These are phyloP conservation scores for Fimicolochytrium jonesii DNA, from an alignment of 192 early-diverging fungal genomes.

Conservation along the genomic window DNA sequence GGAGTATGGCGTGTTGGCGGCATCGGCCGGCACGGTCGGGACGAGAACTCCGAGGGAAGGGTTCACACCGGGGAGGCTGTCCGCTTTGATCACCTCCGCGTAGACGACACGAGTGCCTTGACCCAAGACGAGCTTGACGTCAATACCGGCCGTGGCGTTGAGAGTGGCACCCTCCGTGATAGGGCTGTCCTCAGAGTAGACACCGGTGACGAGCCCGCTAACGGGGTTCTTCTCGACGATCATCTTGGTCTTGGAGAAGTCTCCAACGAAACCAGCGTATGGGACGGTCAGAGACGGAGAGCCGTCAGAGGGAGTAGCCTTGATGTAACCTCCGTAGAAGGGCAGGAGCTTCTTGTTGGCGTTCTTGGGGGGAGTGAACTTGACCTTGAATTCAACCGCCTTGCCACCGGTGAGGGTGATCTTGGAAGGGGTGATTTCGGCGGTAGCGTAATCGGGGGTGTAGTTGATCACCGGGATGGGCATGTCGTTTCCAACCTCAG, in stretches of 20 bases:
- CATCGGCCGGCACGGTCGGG: neutral
- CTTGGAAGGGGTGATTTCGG: neutral
- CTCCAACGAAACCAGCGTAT: constrained; percentile 22
- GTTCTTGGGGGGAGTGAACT: constrained; percentile 23
- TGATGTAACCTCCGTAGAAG: constrained; percentile 34
- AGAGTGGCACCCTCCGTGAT: constrained; percentile 1
- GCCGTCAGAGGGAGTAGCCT: constrained; percentile 5
- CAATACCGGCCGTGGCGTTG: constrained; percentile 19
- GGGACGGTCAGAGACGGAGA: constrained; percentile 13
- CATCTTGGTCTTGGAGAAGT: constrained; percentile 13
- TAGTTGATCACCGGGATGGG: constrained; percentile 4
- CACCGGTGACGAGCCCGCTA: neutral
- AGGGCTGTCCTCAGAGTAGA: neutral
- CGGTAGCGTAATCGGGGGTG: constrained; percentile 17
- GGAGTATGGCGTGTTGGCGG: constrained; percentile 5
- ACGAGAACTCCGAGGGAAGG: constrained; percentile 8
- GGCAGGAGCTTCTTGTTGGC: constrained; percentile 11
- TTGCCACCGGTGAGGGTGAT: constrained; percentile 27
- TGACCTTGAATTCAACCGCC: constrained; percentile 23
- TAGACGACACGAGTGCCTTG: constrained; percentile 9
- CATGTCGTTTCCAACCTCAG: constrained; percentile 22
- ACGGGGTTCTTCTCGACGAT: constrained; percentile 6
- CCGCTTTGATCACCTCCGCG: neutral
- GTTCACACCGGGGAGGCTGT: neutral
- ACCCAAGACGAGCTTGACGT: constrained; percentile 1